These are phyloP conservation scores for Heteromeles arbutifolia DNA, from an alignment of 306 rosid genomes.

Conservation along the genomic window DNA sequence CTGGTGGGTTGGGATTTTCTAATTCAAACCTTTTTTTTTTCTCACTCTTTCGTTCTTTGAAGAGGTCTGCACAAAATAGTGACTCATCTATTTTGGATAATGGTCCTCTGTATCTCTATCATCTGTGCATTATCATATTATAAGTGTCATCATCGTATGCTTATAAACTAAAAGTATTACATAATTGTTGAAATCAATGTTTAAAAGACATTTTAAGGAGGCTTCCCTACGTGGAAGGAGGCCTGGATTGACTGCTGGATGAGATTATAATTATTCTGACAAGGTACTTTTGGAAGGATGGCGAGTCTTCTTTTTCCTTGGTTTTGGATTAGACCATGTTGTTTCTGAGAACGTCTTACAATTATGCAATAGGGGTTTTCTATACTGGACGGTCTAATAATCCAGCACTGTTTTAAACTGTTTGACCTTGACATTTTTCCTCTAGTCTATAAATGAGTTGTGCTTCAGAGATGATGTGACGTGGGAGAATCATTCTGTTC, in stretches of 20 bases:
- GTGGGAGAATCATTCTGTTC: not conserved
- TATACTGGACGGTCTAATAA: not conserved
- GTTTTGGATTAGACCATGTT: not conserved
- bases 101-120: not conserved
- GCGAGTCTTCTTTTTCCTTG: too few species aligned
- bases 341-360: not conserved
- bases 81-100: not conserved
- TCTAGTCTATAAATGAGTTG: not conserved
- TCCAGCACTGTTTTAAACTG: not conserved
- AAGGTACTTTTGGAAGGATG: not conserved
- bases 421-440: not conserved
- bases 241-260: not conserved
- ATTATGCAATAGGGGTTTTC: not conserved
- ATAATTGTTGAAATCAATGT: not conserved
- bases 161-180: not conserved
- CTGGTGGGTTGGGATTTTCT: not conserved
- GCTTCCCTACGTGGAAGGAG: not conserved
- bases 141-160: not conserved
- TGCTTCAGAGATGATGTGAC: not conserved
- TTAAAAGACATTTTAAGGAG: not conserved
- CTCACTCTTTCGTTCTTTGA: not conserved
- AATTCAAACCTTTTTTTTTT: not conserved
- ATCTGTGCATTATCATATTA: not conserved
- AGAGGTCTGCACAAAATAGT: not conserved
- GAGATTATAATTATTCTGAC: not conserved